A percentile compares a stretch with the other conserved stretches of the same genome.
phyloP scores from a whole-genome alignment of 139 green algal species.

The Deuterostichococcus epilithicus region DNA sequence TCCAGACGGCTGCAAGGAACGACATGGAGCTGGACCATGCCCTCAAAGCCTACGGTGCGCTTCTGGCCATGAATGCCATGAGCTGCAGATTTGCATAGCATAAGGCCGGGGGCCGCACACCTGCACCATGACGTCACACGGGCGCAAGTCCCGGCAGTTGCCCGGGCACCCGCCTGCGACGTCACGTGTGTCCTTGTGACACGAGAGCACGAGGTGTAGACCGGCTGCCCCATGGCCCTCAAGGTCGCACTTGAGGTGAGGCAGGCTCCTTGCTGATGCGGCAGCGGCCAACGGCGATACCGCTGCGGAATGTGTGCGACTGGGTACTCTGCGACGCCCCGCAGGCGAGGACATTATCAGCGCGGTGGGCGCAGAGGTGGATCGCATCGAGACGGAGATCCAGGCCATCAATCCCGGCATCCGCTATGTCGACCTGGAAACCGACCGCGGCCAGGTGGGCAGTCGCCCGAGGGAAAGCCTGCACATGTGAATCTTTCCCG shows the following conservation, averaged over 20 bases:
- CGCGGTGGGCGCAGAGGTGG: conserved; percentile 84
- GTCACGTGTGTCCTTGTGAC: no score
- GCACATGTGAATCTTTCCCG: neutral
- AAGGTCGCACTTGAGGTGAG: no score
- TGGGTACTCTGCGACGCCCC: no score
- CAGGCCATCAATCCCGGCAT: conserved; percentile 61
- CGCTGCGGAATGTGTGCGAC: no score
- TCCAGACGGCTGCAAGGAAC: conserved; percentile 4
- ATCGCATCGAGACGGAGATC: conserved; percentile 82
- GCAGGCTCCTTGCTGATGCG: no score
- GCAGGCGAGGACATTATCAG: conserved; percentile 62
- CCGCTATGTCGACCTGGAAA: conserved; percentile 76
- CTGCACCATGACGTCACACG: no score
- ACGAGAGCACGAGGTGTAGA: neutral
- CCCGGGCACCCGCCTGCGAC: no score
- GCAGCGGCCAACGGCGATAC: no score
- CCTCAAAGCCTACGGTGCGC: conserved; percentile 56
- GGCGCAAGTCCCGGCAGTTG: no score
- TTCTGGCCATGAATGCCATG: neutral
- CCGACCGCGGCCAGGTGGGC: conserved; percentile 40
- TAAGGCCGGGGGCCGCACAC: no score
- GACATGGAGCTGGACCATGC: conserved; percentile 34
- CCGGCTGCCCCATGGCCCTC: neutral
- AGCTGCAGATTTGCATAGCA: no score
- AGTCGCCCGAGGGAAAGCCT: neutral